Evolutionary conservation across 1,139 yeast species (phyloP).

Genomic region (Diutina neorugosa): DNA sequence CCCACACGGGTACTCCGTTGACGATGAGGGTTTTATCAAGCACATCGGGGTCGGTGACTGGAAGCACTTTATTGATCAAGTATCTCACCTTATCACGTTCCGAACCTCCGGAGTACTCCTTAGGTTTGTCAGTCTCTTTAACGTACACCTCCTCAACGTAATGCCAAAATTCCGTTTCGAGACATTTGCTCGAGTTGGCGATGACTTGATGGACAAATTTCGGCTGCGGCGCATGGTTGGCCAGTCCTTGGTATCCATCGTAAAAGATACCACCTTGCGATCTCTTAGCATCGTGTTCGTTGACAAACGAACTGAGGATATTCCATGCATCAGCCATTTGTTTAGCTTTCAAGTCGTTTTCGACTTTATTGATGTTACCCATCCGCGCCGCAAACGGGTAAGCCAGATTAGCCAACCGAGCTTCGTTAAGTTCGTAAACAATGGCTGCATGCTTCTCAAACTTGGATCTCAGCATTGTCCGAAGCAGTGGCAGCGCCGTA

Average conservation of each 20-base stretch:
- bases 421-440: conserved; percentile 56
- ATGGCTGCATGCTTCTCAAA: conserved; percentile 68
- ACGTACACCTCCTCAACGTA: conserved; percentile 64
- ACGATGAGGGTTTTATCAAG: conserved; percentile 31
- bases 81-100: conserved; percentile 60
- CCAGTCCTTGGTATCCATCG: conserved; percentile 18
- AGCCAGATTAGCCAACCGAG: conserved; percentile 40
- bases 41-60: conserved; percentile 20
- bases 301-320: conserved; percentile 33
- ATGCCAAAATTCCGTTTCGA: conserved; percentile 69
- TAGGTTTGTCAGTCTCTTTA: conserved; percentile 43
- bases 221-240: not conserved
- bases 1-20: conserved; percentile 89
- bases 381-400: conserved; percentile 43
- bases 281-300: conserved; percentile 22
- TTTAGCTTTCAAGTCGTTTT: conserved; percentile 43
- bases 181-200: conserved; percentile 42
- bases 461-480: conserved; percentile 28
- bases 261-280: conserved; percentile 37
- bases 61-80: conserved; percentile 43
- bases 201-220: conserved; percentile 38
- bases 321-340: conserved; percentile 59
- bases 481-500: not conserved
- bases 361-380: conserved; percentile 39
- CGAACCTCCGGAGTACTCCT: conserved; percentile 43